Base-by-base conservation (phyloP, 495 filamentous ascomycete species). In the Letharia columbiana region DNA sequence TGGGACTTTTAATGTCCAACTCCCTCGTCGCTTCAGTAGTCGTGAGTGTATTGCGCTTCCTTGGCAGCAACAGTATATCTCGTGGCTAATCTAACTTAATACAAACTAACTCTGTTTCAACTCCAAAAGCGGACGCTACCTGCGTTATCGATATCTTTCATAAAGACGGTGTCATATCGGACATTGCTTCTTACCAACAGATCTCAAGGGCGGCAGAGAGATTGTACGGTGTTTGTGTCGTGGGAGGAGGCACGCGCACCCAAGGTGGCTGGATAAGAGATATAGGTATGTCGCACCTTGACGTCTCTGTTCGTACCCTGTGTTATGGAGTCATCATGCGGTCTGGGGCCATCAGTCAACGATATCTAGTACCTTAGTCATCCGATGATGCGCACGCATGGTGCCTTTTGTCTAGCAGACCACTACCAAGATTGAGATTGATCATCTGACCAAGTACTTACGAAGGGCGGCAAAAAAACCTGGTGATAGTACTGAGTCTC, bases 141-240 rank as follows among this genome's bases (percentile, higher is more conserved):
- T 57, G 54, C 33, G 54, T 57, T 6, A 57, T 57, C 17, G 54
- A 57, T 37, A n/a, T 57, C 33, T 57, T 57, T 20, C 31, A 57
- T 3, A 57, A 57, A 37, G 54, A 57, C 18, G 54, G 54, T 7
- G 54, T 37, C 17, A 17, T 57, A 10, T 37, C 33, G 6, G 54
- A 37, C 7, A 12, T 11, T 0, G 15, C 54, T 20, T 18, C 54
- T 7, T 57, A 20, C 28, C 0, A 35, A 2, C 0, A 37, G 3
- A 20, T 57, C 2, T 57, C 54, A 3, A 6, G 18, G 6, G 54
- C 33, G 17, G 54, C 54, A 17, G 54, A 57, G 33, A 18, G 17
- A 0, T 20, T 57, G 33, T 57, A 57, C 8, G 31, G 33, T 20
- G 8, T 2, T 20, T 57, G 54, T 20, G 33, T 57, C 33, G 31